phyloP scores from a whole-genome alignment of 257 asterid species.

The Nicotiana obtusifolia region DNA sequence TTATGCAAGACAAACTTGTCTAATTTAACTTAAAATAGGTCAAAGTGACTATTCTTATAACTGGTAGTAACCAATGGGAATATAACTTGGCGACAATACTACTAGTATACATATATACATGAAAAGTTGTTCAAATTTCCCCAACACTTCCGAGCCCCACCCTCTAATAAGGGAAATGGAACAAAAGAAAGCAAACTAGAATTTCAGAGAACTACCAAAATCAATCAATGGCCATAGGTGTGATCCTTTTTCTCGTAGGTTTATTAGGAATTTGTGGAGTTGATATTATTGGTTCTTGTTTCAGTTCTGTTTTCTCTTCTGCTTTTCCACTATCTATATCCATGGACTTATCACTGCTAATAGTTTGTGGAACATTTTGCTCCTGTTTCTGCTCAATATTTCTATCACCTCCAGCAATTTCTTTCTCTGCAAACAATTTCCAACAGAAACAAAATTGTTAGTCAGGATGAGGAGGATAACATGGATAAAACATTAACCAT shows the following conservation, averaged over 20 bases:
- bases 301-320: constrained; percentile 19
- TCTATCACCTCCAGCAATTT: constrained; percentile 14
- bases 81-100: background rate
- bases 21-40: background rate
- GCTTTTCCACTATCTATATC: constrained; percentile 26
- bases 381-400: constrained; percentile 15
- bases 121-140: background rate
- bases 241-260: constrained; percentile 67
- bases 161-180: too few species aligned
- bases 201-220: background rate
- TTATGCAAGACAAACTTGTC: background rate
- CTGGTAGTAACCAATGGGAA: background rate
- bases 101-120: constrained; percentile 4
- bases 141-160: background rate
- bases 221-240: constrained; percentile 73
- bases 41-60: background rate
- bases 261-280: constrained; percentile 28
- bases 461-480: constrained; percentile 1
- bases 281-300: constrained; percentile 30
- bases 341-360: constrained; percentile 5
- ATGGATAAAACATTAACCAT: background rate
- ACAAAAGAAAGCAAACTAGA: background rate
- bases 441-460: background rate
- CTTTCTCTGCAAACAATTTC: background rate
- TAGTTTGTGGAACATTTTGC: background rate